Conservation (phyloP, 1,284 basidiomycete species). For the Ceratobasidium sp. region DNA sequence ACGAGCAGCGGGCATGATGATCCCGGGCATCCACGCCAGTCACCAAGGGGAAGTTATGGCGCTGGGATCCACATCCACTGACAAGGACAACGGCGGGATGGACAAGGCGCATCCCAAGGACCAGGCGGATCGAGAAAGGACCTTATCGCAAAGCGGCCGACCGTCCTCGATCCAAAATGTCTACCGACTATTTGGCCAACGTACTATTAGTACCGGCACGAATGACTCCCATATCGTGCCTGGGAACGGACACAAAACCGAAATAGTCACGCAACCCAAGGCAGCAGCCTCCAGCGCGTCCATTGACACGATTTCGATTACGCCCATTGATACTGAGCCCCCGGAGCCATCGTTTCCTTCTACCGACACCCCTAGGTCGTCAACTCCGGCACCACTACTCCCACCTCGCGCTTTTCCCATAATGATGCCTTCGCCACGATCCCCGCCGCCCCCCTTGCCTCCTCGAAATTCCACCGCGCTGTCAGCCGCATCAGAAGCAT, state of each 20-base stretch:
- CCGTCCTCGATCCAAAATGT: constrained; percentile 46
- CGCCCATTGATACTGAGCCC: constrained; percentile 24
- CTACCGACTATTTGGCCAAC: constrained; percentile 45
- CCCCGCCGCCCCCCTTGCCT: constrained; percentile 20
- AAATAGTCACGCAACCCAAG: constrained; percentile 31
- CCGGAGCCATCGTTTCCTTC: constrained; percentile 15
- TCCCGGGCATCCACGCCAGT: constrained; percentile 50
- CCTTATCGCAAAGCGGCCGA: constrained; percentile 21
- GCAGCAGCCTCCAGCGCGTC: constrained; percentile 35
- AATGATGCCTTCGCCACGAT: not conserved
- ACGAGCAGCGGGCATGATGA: constrained; percentile 48
- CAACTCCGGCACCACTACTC: constrained; percentile 8
- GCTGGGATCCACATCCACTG: constrained; percentile 40
- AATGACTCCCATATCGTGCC: constrained; percentile 11
- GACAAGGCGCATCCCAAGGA: constrained; percentile 1
- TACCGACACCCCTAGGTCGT: not conserved
- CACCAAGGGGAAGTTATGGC: constrained; percentile 49
- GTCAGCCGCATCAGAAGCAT: constrained; percentile 32
- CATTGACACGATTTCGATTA: constrained; percentile 37
- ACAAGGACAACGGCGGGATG: not conserved
- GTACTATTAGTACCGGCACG: constrained; percentile 32
- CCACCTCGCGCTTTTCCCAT: constrained; percentile 22
- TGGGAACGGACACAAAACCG: not conserved
- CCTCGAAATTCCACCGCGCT: constrained; percentile 16
- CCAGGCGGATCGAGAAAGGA: constrained; percentile 21